Evolutionary conservation across 192 early-diverging fungal genomes (phyloP), one percentile per base, ranked within the genome.

Genomic region (Neocallimastix lanati): DNA sequence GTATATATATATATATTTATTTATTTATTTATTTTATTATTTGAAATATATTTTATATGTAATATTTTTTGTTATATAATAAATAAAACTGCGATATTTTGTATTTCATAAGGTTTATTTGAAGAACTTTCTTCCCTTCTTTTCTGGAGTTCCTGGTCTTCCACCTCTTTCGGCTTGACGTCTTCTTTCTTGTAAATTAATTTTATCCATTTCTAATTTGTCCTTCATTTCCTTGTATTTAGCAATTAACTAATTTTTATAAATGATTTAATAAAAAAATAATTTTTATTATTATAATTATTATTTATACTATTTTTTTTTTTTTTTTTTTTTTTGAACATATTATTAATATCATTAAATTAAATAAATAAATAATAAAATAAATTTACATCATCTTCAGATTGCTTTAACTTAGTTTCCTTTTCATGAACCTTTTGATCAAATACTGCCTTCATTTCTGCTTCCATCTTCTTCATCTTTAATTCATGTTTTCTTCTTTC

Each of bases 191-290:
- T 99, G 96, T 18, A 99, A 90, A 80, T 99, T 96, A 33, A 87
- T 77, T 29, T 95, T 88, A 83, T 98, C 95, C 85, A 93, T 93
- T 87, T 99, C 97, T 25, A 99, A 86, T 76, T 94, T 93, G 50
- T 95, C 93, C 91, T 97, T 98, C 96, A 99, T 97, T 83, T 98
- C 96, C 82, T 95, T 93, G 86, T 99, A 96, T 80, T 95, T 94
- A 27, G 96, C 94, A 84, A 96, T 94, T 36, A 99, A 87, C 88
- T 87, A 82, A n/a, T n/a, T n/a, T n/a, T n/a, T 28, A 33, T 33
- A 33, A 33, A 6, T 33, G 4, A 33, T 33, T 33, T 33, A 33
- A 33, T 33, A 33, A 6, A 33, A 33, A 33, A 33, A 33, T 33
- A 33, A 33, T 33, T 33, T 33, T 33, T 11, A 33, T 33, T 6